Conservation (phyloP, 1,284 basidiomycete genomes). For the Cyathus olla region DNA sequence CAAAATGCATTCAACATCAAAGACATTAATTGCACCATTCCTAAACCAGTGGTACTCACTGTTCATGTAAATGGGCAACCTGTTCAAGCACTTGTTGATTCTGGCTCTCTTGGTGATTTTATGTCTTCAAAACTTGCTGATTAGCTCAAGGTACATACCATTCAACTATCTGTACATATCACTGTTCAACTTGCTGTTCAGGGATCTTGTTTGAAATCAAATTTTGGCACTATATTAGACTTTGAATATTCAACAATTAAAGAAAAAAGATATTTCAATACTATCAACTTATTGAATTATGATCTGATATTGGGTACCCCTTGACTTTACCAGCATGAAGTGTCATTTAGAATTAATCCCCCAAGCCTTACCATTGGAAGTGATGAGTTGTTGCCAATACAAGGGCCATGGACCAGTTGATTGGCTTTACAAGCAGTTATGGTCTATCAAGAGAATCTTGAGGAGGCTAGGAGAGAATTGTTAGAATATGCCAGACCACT, state of each 20-base stretch:
- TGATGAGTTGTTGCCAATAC: conserved; percentile 5
- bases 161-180: conserved; percentile 16
- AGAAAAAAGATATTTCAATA: conserved; percentile 27
- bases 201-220: conserved; percentile 17
- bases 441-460: conserved; percentile 12
- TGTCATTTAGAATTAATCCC: conserved; percentile 23
- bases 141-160: conserved; percentile 36
- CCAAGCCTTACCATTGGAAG: conserved; percentile 21
- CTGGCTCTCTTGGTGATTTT: conserved; percentile 46
- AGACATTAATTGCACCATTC: conserved; percentile 9
- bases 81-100: conserved; percentile 36
- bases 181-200: conserved; percentile 23
- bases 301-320: conserved; percentile 40
- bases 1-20: background rate
- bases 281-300: conserved; percentile 30
- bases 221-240: conserved; percentile 7
- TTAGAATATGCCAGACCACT: conserved; percentile 12
- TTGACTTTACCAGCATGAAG: conserved; percentile 37
- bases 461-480: conserved; percentile 20
- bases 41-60: conserved; percentile 33
- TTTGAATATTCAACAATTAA: conserved; percentile 39
- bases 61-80: conserved; percentile 35
- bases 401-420: conserved; percentile 8
- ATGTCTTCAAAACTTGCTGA: conserved; percentile 42
- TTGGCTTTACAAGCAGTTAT: conserved; percentile 7